Evolutionary conservation across 1,284 basidiomycete genomes (phyloP).

Genomic region (Ceratobasidium sp.): DNA sequence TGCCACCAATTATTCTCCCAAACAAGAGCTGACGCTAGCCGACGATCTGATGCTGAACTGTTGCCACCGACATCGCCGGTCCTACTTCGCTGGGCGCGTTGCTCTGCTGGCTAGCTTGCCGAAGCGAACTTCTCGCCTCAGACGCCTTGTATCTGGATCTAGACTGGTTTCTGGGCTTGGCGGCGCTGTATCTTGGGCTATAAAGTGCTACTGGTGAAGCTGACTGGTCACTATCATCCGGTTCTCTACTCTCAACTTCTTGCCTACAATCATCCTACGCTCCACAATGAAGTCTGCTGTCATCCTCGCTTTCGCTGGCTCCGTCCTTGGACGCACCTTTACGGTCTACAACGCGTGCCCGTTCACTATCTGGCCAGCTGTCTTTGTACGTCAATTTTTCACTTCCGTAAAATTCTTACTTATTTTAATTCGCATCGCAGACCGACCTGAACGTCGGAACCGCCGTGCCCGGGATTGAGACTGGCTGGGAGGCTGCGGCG

Average conservation of each 20-base stretch:
- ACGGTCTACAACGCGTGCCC: conserved; percentile 60
- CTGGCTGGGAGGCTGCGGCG: conserved; percentile 62
- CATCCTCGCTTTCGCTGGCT: conserved; percentile 52
- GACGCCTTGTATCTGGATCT: too few relatives aligned
- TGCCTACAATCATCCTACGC: not conserved
- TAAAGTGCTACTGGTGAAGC: too few relatives aligned
- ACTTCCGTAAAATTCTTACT: not conserved
- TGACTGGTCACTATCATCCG: not conserved
- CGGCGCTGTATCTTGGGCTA: too few relatives aligned
- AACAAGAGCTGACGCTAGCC: too few relatives aligned
- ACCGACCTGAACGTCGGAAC: conserved; percentile 50
- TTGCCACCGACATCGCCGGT: too few relatives aligned
- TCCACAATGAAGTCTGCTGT: conserved; percentile 46
- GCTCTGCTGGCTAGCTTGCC: too few relatives aligned
- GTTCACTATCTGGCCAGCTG: conserved; percentile 50
- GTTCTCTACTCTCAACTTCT: not conserved
- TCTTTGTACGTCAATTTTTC: conserved; percentile 37
- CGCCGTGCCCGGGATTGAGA: conserved; percentile 51
- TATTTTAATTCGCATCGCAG: conserved; percentile 55
- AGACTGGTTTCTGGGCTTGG: too few relatives aligned
- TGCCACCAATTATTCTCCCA: too few relatives aligned
- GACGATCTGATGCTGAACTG: too few relatives aligned
- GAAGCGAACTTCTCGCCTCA: too few relatives aligned
- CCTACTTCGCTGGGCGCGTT: too few relatives aligned
- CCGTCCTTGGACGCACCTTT: conserved; percentile 58